Percentiles rank a stretch among this genome's conserved stretches.
Conservation (phyloP, 495 filamentous ascomycete species). For the Amorphotheca resinae region DNA sequence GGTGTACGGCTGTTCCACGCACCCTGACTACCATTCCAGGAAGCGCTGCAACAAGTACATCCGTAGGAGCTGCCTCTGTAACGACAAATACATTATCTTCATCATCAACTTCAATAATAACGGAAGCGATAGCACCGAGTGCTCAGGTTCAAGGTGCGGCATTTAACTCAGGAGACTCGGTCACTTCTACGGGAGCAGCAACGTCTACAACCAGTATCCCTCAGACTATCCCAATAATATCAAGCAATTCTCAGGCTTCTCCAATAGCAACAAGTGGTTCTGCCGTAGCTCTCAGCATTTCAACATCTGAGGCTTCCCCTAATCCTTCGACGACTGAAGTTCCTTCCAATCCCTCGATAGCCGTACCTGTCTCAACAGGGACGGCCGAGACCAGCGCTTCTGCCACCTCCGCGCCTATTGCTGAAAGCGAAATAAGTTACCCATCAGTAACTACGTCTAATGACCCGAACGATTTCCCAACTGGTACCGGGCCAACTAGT, state of each 20-base stretch:
- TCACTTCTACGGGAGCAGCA: conserved; percentile 12
- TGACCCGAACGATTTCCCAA: conserved; percentile 11
- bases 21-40: conserved; percentile 14
- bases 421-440: conserved; percentile 16
- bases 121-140: conserved; percentile 2
- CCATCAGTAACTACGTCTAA: conserved; percentile 6
- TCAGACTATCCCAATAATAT: too few species aligned
- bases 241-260: neutral
- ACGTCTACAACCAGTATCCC: too few species aligned
- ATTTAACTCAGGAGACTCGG: neutral
- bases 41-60: conserved; percentile 11
- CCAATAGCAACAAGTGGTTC: conserved; percentile 10
- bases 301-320: neutral
- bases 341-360: too few species aligned
- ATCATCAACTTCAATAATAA: neutral
- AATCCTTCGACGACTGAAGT: too few species aligned
- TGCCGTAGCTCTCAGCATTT: conserved; percentile 6
- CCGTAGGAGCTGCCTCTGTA: conserved; percentile 7
- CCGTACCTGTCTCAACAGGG: conserved; percentile 5
- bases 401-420: conserved; percentile 3
- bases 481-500: conserved; percentile 14
- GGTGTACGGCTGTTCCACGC: conserved; percentile 36
- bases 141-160: conserved; percentile 1
- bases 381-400: conserved; percentile 14
- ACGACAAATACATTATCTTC: too few species aligned